Conservation (phyloP, 2,329 filamentous ascomycete genomes). For the Phaeosphaeria sp. region DNA sequence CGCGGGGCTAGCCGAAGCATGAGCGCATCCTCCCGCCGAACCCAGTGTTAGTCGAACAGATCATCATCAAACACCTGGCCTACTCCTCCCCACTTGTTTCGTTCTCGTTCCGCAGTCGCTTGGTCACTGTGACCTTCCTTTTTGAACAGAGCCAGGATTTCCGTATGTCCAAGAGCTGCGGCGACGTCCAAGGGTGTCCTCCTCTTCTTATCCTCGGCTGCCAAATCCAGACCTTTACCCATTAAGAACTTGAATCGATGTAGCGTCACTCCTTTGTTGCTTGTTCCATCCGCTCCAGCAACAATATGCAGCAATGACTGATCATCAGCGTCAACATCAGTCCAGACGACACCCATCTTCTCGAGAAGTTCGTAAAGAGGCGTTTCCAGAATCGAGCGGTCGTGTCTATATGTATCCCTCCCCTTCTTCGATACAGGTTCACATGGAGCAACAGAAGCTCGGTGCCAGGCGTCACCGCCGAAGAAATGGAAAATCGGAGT, state of each 20-base stretch:
- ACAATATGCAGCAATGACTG: slow-evolving; percentile 1
- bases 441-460: background rate
- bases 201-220: slow-evolving; percentile 14
- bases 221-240: slow-evolving; percentile 16
- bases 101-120: too few species aligned
- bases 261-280: background rate
- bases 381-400: background rate
- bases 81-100: background rate
- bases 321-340: background rate
- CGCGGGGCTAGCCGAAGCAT: too few species aligned
- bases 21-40: too few species aligned
- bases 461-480: background rate
- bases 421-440: background rate
- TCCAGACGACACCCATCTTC: background rate
- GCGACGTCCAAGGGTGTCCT: slow-evolving; percentile 24
- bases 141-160: slow-evolving; percentile 16
- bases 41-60: too few species aligned
- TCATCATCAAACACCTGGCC: too few species aligned
- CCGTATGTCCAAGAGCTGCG: slow-evolving; percentile 14
- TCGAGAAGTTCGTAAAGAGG: background rate
- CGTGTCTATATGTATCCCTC: background rate
- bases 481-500: slow-evolving; percentile 20
- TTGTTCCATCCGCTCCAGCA: slow-evolving; percentile 5
- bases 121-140: background rate
- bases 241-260: slow-evolving; percentile 15